phyloP scores from a whole-genome alignment of 2,329 filamentous ascomycete genomes.

The Fusarium domesticum region DNA sequence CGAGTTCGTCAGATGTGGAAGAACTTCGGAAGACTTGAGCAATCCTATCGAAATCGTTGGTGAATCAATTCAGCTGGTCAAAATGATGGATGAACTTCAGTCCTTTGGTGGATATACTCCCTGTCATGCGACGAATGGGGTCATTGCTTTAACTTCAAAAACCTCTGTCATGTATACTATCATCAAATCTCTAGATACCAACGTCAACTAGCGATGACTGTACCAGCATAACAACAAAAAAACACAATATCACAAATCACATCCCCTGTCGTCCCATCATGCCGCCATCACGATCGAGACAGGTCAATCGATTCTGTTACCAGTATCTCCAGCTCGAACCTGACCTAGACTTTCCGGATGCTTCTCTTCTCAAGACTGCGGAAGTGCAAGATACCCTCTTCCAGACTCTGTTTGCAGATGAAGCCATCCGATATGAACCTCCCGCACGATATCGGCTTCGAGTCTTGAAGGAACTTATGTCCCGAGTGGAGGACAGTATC shows the following conservation, averaged over 20 bases:
- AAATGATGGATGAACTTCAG: too few relatives aligned
- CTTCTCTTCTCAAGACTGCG: slow-evolving; percentile 54
- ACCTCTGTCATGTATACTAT: too few relatives aligned
- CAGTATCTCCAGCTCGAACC: slow-evolving; percentile 79
- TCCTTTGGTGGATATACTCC: too few relatives aligned
- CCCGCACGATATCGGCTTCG: slow-evolving; percentile 67
- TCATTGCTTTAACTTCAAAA: too few relatives aligned
- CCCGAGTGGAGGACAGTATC: slow-evolving; percentile 69
- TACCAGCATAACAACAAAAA: background rate
- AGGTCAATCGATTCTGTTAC: slow-evolving; percentile 56
- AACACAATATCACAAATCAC: background rate
- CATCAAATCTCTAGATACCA: too few relatives aligned
- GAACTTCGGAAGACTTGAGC: slow-evolving; percentile 13
- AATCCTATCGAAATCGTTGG: too few relatives aligned
- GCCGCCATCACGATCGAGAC: slow-evolving; percentile 14
- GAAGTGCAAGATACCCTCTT: slow-evolving; percentile 66
- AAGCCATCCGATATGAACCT: slow-evolving; percentile 54
- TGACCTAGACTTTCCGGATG: slow-evolving; percentile 61
- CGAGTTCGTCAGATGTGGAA: background rate
- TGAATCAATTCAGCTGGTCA: too few relatives aligned
- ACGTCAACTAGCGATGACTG: too few relatives aligned
- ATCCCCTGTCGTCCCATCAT: slow-evolving; percentile 5
- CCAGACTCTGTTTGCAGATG: slow-evolving; percentile 61
- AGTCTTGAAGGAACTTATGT: slow-evolving; percentile 70
- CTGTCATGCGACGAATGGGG: too few relatives aligned